These are phyloP conservation scores for Corynespora cassiicola DNA, from an alignment of 2,329 filamentous ascomycete genomes.

Conservation along the genomic window DNA sequence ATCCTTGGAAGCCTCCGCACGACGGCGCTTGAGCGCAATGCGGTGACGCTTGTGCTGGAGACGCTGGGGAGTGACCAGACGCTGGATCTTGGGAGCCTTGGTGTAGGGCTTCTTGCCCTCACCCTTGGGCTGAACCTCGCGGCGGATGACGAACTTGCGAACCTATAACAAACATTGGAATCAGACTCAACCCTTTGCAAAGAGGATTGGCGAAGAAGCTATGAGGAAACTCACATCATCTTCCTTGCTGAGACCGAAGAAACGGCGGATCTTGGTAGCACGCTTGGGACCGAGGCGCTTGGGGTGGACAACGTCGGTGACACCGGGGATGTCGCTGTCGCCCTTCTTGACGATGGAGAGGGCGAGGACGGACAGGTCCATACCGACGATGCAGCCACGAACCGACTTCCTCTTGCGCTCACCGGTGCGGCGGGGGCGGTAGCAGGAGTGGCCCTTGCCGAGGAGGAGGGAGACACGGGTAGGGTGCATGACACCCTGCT, in stretches of 20 bases:
- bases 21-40: slow-evolving; percentile 97
- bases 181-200: slow-evolving; percentile 56
- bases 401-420: slow-evolving; percentile 99
- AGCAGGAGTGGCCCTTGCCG: slow-evolving; percentile 97
- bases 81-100: slow-evolving; percentile 99
- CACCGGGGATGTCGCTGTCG: slow-evolving; percentile 88
- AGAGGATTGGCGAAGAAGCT: slow-evolving; percentile 70
- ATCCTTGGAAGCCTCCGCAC: slow-evolving; percentile 96
- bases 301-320: slow-evolving; percentile 97
- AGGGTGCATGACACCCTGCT: slow-evolving; percentile 99
- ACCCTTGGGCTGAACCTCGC: slow-evolving; percentile 95
- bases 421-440: slow-evolving; percentile 95
- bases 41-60: slow-evolving; percentile 99
- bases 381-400: slow-evolving; percentile 97
- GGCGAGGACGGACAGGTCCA: slow-evolving; percentile 93
- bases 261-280: slow-evolving; percentile 99
- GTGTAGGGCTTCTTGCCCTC: slow-evolving; percentile 98
- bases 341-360: slow-evolving; percentile 98
- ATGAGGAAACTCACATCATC: slow-evolving; percentile 90
- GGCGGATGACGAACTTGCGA: slow-evolving; percentile 99
- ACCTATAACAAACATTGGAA: slow-evolving; percentile 66
- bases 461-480: slow-evolving; percentile 98
- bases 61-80: slow-evolving; percentile 98
- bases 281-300: slow-evolving; percentile 99
- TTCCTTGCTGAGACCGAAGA: slow-evolving; percentile 99